A percentile compares a stretch with the other conserved stretches of the same genome.
phyloP scores from a whole-genome alignment of 148 eudicot genomes.

The Arctostaphylos glauca region DNA sequence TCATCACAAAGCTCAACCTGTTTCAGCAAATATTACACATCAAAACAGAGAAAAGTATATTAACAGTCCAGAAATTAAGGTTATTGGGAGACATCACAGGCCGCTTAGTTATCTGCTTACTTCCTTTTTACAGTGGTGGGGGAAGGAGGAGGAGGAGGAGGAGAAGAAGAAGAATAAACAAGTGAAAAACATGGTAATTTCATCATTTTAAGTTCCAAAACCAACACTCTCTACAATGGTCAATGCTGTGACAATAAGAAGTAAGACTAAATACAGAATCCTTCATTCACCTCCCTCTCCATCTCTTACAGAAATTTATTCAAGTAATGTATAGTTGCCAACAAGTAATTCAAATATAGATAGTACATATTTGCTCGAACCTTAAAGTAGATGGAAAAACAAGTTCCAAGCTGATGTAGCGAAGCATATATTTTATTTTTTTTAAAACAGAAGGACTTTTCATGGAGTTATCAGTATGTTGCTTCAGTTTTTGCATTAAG shows the following conservation, averaged over 20 bases:
- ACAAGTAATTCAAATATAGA: not conserved
- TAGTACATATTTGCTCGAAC: not conserved
- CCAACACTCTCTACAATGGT: not conserved
- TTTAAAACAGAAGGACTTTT: not conserved
- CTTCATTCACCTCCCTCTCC: not conserved
- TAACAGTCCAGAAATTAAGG: not conserved
- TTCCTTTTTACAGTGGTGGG: not conserved
- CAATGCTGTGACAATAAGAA: not conserved
- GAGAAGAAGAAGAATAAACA: not conserved
- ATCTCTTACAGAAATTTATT: not conserved
- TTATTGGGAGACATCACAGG: not conserved
- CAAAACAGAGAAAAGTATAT: not conserved
- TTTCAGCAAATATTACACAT: not conserved
- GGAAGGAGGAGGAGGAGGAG: not conserved
- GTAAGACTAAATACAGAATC: not conserved
- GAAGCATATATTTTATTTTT: not conserved
- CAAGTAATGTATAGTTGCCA: not conserved
- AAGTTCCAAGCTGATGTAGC: not conserved
- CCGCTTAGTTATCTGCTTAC: not conserved
- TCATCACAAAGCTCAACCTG: slow-evolving; percentile 77
- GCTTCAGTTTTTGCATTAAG: not conserved
- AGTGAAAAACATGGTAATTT: not conserved
- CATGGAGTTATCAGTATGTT: not conserved
- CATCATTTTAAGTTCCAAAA: not conserved
- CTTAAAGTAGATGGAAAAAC: not conserved